phyloP scores from a whole-genome alignment of 768 basidiomycete genomes.

The Lepiota brunneoincarnata region DNA sequence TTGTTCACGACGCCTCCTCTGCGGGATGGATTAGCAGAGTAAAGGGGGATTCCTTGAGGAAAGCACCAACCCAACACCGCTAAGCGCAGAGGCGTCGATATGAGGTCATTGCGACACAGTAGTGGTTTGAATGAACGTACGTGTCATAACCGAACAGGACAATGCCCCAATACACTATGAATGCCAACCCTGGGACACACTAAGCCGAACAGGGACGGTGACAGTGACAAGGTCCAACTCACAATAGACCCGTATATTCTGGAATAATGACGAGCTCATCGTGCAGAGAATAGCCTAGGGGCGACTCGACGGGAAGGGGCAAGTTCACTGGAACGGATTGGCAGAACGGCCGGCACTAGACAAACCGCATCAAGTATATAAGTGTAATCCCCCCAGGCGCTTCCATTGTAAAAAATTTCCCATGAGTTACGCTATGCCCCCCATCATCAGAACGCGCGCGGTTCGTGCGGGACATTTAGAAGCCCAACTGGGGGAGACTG shows the following conservation, averaged over 20 bases:
- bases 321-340: not conserved
- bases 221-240: slow-evolving; percentile 16
- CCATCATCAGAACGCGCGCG: not conserved
- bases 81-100: slow-evolving; percentile 9
- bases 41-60: not conserved
- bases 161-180: slow-evolving; percentile 76
- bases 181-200: slow-evolving; percentile 55
- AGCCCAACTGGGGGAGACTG: not conserved
- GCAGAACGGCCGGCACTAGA: not conserved
- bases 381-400: slow-evolving; percentile 1
- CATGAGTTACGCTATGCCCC: not conserved
- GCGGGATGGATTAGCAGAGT: not conserved
- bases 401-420: not conserved
- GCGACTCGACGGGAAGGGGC: not conserved
- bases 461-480: slow-evolving; percentile 6
- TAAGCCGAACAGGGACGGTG: not conserved
- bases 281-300: not conserved
- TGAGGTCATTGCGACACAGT: not conserved
- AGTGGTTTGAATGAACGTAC: slow-evolving; percentile 33
- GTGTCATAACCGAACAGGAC: slow-evolving; percentile 83
- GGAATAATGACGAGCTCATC: slow-evolving; percentile 10
- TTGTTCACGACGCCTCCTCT: slow-evolving; percentile 74
- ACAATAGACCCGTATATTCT: slow-evolving; percentile 70
- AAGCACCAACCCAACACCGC: slow-evolving; percentile 24
- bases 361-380: not conserved